Percentiles rank a stretch among this genome's conserved stretches.
Evolutionary conservation across 2,329 filamentous ascomycete genomes (phyloP).

Genomic region (Alternaria incomplexa): DNA sequence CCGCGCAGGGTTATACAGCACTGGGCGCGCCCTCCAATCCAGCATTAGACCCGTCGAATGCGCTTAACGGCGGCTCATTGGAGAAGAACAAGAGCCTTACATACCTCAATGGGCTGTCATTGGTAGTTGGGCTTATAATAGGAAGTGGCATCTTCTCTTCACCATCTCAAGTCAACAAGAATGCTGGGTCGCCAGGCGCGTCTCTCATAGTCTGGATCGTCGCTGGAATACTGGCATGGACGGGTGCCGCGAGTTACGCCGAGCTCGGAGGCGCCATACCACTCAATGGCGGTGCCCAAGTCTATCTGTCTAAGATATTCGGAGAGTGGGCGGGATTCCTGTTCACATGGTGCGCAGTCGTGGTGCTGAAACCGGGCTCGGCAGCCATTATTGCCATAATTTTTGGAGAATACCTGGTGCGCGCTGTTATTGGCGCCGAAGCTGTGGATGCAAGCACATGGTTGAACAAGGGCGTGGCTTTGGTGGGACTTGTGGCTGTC

Average conservation of each 20-base stretch:
- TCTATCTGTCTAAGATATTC: conserved; percentile 95
- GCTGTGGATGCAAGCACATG: conserved; percentile 80
- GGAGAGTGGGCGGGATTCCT: conserved; percentile 91
- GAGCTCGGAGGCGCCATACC: conserved; percentile 96
- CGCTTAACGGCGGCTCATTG: conserved; percentile 75
- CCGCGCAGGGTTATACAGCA: conserved; percentile 77
- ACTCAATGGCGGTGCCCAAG: conserved; percentile 90
- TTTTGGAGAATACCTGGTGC: conserved; percentile 96
- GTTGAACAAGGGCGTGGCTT: conserved; percentile 87
- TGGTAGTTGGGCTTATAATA: conserved; percentile 93
- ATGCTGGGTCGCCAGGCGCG: conserved; percentile 89
- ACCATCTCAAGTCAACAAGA: conserved; percentile 88
- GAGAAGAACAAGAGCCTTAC: conserved; percentile 97
- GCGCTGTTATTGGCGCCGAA: conserved; percentile 85
- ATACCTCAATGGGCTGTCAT: conserved; percentile 87
- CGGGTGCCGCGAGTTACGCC: conserved; percentile 91
- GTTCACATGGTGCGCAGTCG: conserved; percentile 94
- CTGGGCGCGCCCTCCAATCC: conserved; percentile 75
- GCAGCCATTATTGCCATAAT: conserved; percentile 96
- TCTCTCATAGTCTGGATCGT: conserved; percentile 90
- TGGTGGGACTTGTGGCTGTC: conserved; percentile 76
- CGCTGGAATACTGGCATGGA: conserved; percentile 94
- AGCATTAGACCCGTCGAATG: conserved; percentile 60
- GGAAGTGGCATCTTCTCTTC: conserved; percentile 96
- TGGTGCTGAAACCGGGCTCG: conserved; percentile 91